Evolutionary conservation across 345 rosid species (phyloP), one percentile per base, ranked within the genome.

Genomic region (Abelmoschus esculentus): DNA sequence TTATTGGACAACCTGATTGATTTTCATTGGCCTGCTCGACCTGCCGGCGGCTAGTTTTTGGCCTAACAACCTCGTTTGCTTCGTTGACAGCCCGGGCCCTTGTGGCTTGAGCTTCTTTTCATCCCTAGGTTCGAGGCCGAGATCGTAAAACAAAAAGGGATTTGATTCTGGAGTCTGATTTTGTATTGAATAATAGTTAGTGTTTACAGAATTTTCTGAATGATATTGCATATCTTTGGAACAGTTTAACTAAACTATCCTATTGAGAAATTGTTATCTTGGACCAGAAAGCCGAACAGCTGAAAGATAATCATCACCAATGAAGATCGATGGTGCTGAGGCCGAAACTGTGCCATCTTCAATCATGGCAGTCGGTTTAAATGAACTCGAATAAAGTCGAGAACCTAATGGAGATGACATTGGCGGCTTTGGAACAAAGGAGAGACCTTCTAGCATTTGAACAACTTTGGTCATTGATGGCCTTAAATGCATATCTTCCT

Each of bases 401-500:
- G 82, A 75, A 1, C 87, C 92, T 73, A 89, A 18, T 6, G 89
- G 86, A 4, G 92, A 86, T 7, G 84, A 89, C 8, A 67, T 40
- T 3, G 96, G 96, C 0, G 92, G 97, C 47, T 75, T 76, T 44
- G 86, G 73, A 69, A 91, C 96, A 0, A 68, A 69, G 66, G 67
- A 82, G 47, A 91, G 76, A 12, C 98, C 96, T 85, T 93, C 97
- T 14, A 93, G 96, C 97, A 91, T 93, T 71, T 93, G 97, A 59
- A 88, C 95, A n/a, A 89, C 97, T 82, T 81, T 93, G 38, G 80
- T 71, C 98, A 93, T 93, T 17, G 95, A 73, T 26, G 96, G 96
- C 77, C 97, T 84, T 22, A 80, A 56, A 67, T 52, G 31, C 97
- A 91, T 93, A 28, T 93, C 96, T 76, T 91, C 97, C 70, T 93